Conservation (phyloP, 306 rosid genomes). For the Fagus crenata region DNA sequence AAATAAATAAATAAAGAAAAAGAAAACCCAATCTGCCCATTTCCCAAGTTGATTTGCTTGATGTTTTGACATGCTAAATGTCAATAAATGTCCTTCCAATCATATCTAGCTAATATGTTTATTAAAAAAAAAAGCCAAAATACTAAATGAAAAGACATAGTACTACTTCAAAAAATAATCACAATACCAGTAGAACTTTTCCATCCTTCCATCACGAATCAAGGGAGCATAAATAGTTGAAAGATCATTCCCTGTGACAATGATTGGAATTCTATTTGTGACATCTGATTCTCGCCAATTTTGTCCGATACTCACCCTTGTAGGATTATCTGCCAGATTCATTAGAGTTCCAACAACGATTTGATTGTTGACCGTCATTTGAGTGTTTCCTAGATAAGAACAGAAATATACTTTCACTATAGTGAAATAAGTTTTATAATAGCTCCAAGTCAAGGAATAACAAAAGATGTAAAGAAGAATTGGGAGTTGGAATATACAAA, state of each 20-base stretch:
- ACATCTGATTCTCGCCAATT: conserved; percentile 80
- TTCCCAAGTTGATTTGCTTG: neutral
- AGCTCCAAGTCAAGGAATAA: conserved; percentile 17
- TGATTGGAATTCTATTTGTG: conserved; percentile 81
- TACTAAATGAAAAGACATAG: conserved; percentile 15
- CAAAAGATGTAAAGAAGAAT: conserved; percentile 4
- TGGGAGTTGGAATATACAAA: conserved; percentile 16
- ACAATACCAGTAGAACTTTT: conserved; percentile 86
- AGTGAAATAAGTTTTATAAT: conserved; percentile 10
- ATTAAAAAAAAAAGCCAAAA: neutral
- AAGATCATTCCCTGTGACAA: conserved; percentile 93
- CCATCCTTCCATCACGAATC: conserved; percentile 99
- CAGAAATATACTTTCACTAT: conserved; percentile 19
- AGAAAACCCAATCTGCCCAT: too few relatives aligned
- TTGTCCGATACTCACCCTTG: conserved; percentile 91
- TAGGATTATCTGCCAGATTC: conserved; percentile 94
- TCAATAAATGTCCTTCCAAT: neutral
- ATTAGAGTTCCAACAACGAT: conserved; percentile 94
- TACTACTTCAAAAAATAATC: conserved; percentile 18
- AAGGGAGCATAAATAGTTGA: conserved; percentile 94
- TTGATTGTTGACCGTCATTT: conserved; percentile 98
- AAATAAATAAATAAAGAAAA: too few relatives aligned
- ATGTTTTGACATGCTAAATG: neutral
- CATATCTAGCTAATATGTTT: neutral
- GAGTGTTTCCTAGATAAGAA: conserved; percentile 68